Evolutionary conservation across 495 filamentous ascomycete species (phyloP).

Genomic region (Stereocaulon alpinum): DNA sequence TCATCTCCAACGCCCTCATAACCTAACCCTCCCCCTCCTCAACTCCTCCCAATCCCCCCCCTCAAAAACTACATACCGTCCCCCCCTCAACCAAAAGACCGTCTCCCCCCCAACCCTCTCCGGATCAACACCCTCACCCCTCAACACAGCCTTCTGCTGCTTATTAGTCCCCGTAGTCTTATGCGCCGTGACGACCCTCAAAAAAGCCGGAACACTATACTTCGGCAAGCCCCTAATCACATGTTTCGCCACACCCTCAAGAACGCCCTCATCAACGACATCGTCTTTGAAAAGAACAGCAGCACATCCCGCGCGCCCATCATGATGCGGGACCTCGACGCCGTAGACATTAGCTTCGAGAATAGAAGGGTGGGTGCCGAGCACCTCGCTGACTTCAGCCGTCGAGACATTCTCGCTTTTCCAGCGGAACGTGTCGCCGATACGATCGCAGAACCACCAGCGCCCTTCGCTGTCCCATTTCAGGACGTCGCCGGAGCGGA

Average conservation of each 20-base stretch:
- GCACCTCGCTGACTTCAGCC: constrained; percentile 64
- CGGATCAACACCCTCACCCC: constrained; percentile 66
- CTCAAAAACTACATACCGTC: constrained; percentile 57
- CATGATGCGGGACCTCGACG: constrained; percentile 69
- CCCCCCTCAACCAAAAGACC: constrained; percentile 58
- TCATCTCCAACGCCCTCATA: constrained; percentile 32
- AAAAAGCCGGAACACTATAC: constrained; percentile 70
- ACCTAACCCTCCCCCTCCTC: constrained; percentile 55
- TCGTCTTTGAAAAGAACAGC: constrained; percentile 49
- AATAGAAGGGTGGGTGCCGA: constrained; percentile 57
- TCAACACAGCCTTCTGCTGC: constrained; percentile 63
- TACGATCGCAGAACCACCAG: constrained; percentile 78
- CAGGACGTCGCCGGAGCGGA: constrained; percentile 78
- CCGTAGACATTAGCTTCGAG: constrained; percentile 85
- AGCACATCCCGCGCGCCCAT: constrained; percentile 79
- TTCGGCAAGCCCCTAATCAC: constrained; percentile 48
- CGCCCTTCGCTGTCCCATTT: constrained; percentile 59
- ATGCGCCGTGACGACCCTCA: constrained; percentile 53
- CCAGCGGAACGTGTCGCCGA: constrained; percentile 94
- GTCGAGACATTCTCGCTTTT: constrained; percentile 90
- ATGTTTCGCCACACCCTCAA: constrained; percentile 52
- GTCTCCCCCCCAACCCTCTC: constrained; percentile 42
- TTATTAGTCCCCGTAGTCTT: constrained; percentile 78
- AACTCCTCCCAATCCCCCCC: constrained; percentile 58
- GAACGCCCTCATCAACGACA: constrained; percentile 27